Evolutionary conservation across 148 eudicot species (phyloP).

Genomic region (Dianthus caryophyllus): DNA sequence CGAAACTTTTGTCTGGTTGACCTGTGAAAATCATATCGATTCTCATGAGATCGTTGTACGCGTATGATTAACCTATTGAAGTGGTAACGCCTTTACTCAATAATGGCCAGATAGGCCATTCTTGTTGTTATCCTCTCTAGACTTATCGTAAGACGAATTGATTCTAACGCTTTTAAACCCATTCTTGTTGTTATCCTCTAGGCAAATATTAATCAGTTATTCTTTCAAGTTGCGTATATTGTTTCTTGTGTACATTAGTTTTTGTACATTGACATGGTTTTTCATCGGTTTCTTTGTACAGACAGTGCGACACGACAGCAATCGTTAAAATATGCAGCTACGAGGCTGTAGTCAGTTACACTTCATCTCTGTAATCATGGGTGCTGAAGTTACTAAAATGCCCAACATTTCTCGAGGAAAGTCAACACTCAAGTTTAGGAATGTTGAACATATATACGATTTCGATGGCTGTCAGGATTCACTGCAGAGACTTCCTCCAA

Average conservation of each 20-base stretch:
- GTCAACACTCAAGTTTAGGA: constrained; percentile 38
- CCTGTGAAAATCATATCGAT: too few species aligned
- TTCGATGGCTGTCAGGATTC: constrained; percentile 23
- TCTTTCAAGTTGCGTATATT: too few species aligned
- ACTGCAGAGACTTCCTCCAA: constrained; percentile 16
- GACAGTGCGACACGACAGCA: constrained; percentile 7
- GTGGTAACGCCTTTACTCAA: too few species aligned
- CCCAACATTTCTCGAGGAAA: constrained; percentile 43
- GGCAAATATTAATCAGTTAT: too few species aligned
- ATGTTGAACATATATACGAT: constrained; percentile 40
- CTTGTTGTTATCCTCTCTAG: too few species aligned
- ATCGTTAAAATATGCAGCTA: constrained; percentile 37
- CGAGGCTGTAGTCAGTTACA: constrained; percentile 47
- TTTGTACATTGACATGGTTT: neutral
- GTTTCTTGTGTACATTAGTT: too few species aligned
- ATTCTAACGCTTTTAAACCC: too few species aligned
- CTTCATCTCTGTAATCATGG: constrained; percentile 43
- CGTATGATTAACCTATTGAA: neutral
- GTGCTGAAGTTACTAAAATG: constrained; percentile 36
- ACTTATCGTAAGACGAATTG: too few species aligned
- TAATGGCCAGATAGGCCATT: too few species aligned
- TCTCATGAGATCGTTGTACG: neutral
- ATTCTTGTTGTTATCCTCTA: too few species aligned
- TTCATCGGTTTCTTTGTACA: neutral
- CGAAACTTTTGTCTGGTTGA: neutral